Base-by-base conservation (phyloP, 2,329 filamentous ascomycete genomes). In the Calycina marina region DNA sequence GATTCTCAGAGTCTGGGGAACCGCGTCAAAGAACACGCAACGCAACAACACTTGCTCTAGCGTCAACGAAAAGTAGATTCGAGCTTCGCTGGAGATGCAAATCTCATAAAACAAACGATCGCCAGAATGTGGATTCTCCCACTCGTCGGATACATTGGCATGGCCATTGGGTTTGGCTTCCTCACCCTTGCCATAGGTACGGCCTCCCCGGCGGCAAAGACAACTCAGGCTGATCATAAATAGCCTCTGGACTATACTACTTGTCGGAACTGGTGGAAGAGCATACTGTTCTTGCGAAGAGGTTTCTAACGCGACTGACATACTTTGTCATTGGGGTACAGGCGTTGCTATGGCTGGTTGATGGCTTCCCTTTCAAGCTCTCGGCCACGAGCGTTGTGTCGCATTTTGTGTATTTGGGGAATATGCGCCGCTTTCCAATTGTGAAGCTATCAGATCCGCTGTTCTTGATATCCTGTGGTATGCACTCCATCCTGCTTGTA, bases 261-360 rank as follows among this genome's bases (percentile, higher is more conserved):
- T 77, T 98, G 33, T 94, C 88, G 14, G 90, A 98, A 57, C 75
- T 96, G 10, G 90, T 98, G 39, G 90, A 98, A 60, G 90, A 98
- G 57, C 88, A 98, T 54, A 94, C 88, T 4, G 88, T 96, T 8
- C 59, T 93, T 40, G 81, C 86, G 9, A 93, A 93, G 54, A 82
- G 78, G 36, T 63, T 94, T n/a, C 66, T 98, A 32, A 79, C 71
- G 18, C 76, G 73, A 25, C 65, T 96, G 35, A 94, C 96, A 49
- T 93, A 93, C 60, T 62, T 60, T 40, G 73, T 93, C 42, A 77
- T 94, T 39, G 68, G 49, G 17, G 54, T 85, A 5, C 88, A 94
- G 54, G 39, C 74, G 6, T 59, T 88, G 3, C 73, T 96, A 6
- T 76, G 74, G 51, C 40, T 90, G 11, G 56, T 96, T 45, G 90